Evolutionary conservation across 2,329 filamentous ascomycete genomes (phyloP), one percentile per base, ranked within the genome.

Genomic region (Calonectria hawksworthii): DNA sequence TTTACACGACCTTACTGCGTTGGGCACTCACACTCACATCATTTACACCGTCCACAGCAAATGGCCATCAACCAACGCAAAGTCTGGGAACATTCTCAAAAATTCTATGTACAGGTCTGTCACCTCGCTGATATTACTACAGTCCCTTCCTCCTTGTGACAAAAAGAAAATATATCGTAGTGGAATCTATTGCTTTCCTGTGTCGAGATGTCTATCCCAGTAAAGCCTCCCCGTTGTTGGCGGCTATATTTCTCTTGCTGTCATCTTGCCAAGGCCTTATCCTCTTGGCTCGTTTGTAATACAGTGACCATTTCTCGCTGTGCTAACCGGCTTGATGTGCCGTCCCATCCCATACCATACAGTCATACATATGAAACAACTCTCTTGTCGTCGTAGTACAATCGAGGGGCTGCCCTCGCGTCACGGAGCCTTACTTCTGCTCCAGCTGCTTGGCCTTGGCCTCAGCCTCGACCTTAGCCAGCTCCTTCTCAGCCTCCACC

Each of bases 401-500:
- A 74, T 63, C 70, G 75, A 74, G 73, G 51, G 26, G 23, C 4
- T 63, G 74, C 74, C 72, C 50, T 59, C 56, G 74, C 61, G 26
- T n/a, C 21, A 28, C 32, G 26, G 41, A 63, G 50, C 63, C 70
- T 72, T 71, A 77, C 66, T 79, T 78, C 72, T 78, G 79, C 79
- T 91, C 81, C 84, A 76, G 85, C 74, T 85, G 82, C 68, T 84
- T 81, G 65, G 78, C 76, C 59, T 83, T 81, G 73, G 75, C 72
- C 79, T 83, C 75, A 56, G 74, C 74, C 77, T 82, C 78, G 13
- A 77, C 83, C 72, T 81, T 80, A 66, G 75, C 76, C 75, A 84
- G 76, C 64, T 93, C 91, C 67, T 85, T 83, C 84, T 92, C 90
- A 1, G 90, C 90, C 65, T 89, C 89, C 3, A 88, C 83, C 73